Conservation (phyloP, 129 eudicot genomes). For the Flaveria sonorensis region DNA sequence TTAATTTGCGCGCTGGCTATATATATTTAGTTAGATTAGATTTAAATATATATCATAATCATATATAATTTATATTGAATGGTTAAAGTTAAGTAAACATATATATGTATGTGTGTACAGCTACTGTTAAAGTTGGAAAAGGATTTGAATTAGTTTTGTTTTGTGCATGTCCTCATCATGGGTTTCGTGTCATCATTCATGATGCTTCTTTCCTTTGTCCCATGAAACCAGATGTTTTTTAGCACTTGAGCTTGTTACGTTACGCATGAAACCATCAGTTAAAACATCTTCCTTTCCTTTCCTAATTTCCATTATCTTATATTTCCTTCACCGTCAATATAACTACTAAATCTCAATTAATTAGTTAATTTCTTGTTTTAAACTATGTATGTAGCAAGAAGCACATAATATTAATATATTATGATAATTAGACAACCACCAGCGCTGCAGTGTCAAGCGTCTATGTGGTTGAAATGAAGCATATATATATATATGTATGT, state of each 20-base stretch:
- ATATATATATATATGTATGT: background rate
- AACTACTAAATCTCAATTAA: too few relatives aligned
- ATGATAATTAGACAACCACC: background rate
- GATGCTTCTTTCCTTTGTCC: slow-evolving; percentile 18
- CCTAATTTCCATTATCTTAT: background rate
- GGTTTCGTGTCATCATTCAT: slow-evolving; percentile 40
- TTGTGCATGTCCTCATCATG: slow-evolving; percentile 38
- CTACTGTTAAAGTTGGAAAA: slow-evolving; percentile 23
- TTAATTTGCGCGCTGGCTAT: too few relatives aligned
- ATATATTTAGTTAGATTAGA: background rate
- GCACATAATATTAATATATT: background rate
- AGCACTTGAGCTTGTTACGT: slow-evolving; percentile 21
- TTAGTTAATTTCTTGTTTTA: background rate
- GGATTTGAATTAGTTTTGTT: background rate
- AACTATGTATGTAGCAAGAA: background rate
- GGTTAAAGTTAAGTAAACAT: background rate
- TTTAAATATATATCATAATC: background rate
- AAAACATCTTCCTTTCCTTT: slow-evolving; percentile 4
- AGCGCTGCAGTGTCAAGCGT: background rate
- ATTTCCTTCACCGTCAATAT: background rate
- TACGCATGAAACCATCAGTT: slow-evolving; percentile 34
- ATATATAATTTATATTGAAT: too few relatives aligned
- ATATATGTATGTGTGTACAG: background rate
- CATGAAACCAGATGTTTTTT: slow-evolving; percentile 27
- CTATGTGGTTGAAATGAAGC: background rate